Base-by-base conservation (phyloP, 208 protist genomes). In the Herpetomonas tarakana region DNA sequence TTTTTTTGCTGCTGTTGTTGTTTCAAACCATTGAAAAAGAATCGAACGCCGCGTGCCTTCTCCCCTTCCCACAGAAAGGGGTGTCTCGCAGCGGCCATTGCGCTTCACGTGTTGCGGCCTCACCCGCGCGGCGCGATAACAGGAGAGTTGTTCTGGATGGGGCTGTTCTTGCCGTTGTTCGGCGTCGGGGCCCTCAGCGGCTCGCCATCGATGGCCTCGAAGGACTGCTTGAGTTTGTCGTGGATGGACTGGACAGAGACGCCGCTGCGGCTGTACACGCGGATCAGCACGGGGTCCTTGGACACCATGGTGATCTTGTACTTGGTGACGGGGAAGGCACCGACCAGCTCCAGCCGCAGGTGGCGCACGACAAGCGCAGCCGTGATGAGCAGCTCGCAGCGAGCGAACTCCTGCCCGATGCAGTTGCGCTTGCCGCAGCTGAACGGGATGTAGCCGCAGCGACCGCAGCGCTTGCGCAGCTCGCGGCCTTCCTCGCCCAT, bases 361-460 rank as follows among this genome's bases (percentile, higher is more conserved):
- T 81, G 68, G 14, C 78, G 63, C 12, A 71, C 41, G 26, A 86
- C 22, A 18, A 74, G 39, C 11, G 78, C 74, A 0, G 65, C 61
- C 24, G 71, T 65, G 52, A 86, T 58, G 52, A 86, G 74, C 3
- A 78, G 50, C 52, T 81, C 78, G 6, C 72, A 59, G 26, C 65
- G 59, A n/a, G 68, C 74, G 49, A 79, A 76, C 46, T 85, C 73
- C 54, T 76, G 62, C 1, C 78, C 78, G 38, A 86, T 81, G 71
- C 78, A 86, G 55, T 68, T 76, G 41, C 78, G 69, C 27, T 51
- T 65, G 25, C 78, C 74, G 19, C 62, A 61, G 53, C 78, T 81
- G 53, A 86, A 86, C 0, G 78, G 78, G 27, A 86, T 78, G 56
- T 67, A 86, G 44, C 78, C 78, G 57, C 78, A 86, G 0, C 60